These are phyloP conservation scores for Erodium texanum DNA, from an alignment of 441 rosid genomes.

Conservation along the genomic window DNA sequence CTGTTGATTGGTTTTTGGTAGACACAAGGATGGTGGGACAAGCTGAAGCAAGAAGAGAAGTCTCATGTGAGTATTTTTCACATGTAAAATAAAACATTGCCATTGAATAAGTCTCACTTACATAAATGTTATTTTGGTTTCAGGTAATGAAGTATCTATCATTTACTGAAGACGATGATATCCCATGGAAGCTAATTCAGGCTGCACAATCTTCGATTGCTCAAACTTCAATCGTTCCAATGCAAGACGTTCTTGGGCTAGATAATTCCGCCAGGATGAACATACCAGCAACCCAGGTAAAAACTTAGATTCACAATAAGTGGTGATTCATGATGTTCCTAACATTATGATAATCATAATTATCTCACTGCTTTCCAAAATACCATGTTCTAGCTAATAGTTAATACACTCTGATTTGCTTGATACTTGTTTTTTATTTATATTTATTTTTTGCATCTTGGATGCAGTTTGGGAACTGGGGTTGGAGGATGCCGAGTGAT, in stretches of 20 bases:
- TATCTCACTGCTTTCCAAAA: not conserved
- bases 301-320: not conserved
- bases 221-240: constrained; percentile 64
- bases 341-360: not conserved
- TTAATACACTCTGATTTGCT: not conserved
- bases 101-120: not conserved
- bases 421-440: not conserved
- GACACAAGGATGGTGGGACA: constrained; percentile 89
- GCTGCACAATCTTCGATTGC: constrained; percentile 72
- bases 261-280: constrained; percentile 90
- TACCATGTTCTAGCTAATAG: not conserved
- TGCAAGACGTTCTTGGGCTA: constrained; percentile 87
- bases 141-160: constrained; percentile 67
- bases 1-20: constrained; percentile 21
- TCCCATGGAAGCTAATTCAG: constrained; percentile 61
- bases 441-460: not conserved
- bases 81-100: not conserved
- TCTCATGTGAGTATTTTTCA: constrained; percentile 42
- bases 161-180: constrained; percentile 39
- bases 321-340: not conserved
- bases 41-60: constrained; percentile 50
- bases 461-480: constrained; percentile 74
- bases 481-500: constrained; percentile 76
- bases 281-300: constrained; percentile 81
- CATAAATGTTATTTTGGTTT: not conserved